phyloP scores from a whole-genome alignment of 345 rosid genomes.

The Salix dunnii region DNA sequence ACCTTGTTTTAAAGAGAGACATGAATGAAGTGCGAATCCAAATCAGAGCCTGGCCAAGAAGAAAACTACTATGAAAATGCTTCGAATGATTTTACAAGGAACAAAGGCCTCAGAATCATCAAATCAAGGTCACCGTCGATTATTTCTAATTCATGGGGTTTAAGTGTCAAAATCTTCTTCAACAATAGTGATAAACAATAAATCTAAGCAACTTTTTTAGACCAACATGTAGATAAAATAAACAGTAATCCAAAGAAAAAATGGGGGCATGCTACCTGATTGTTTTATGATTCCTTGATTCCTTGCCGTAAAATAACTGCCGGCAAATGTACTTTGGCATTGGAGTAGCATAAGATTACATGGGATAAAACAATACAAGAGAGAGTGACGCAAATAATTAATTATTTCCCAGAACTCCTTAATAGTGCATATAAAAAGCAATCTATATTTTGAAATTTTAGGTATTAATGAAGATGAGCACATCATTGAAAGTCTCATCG shows the following conservation, averaged over 20 bases:
- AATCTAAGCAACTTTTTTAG: background rate
- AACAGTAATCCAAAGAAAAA: background rate
- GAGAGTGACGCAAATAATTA: constrained; percentile 20
- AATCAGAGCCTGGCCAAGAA: too few species aligned
- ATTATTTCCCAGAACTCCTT: background rate
- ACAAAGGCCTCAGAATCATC: too few species aligned
- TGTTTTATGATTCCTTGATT: background rate
- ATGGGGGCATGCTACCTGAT: background rate
- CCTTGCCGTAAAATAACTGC: background rate
- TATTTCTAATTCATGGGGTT: too few species aligned
- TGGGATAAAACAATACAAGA: constrained; percentile 14
- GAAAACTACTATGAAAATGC: too few species aligned
- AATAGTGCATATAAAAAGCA: constrained; percentile 13
- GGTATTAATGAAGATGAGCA: constrained; percentile 14
- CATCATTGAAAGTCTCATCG: background rate
- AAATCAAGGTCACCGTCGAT: too few species aligned
- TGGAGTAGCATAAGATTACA: background rate
- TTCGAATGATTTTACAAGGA: too few species aligned
- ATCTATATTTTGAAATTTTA: background rate
- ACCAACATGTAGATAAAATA: background rate
- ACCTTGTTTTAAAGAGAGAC: too few species aligned
- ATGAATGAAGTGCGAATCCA: too few species aligned
- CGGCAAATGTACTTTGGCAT: constrained; percentile 31
- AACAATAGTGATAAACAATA: background rate
- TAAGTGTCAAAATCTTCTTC: background rate